Base-by-base conservation (phyloP, 306 rosid genomes). In the Medicago arabica region DNA sequence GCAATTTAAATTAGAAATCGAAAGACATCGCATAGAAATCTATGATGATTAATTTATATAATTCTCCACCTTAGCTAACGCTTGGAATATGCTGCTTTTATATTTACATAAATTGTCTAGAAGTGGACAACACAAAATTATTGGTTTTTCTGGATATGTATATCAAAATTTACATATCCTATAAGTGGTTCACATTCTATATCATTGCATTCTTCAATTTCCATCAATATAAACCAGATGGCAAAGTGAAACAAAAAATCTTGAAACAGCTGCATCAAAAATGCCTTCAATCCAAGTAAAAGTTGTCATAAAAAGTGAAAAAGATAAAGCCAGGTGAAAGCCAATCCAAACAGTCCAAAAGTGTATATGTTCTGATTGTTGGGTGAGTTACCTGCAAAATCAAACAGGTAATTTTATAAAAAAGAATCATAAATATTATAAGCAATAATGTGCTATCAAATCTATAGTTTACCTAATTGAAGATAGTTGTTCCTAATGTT, bases 401-500 rank as follows among this genome's bases (percentile, higher is more conserved):
- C 49, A 44, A 38, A 81, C 18, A 49, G 16, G n/a, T 36, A 21
- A 16, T 9, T 13, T 60, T 54, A 13, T 69, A 39, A 49, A 40
- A 10, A 46, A 1, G 47, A 36, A 16, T 58, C 75, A 58, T 8
- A 58, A 59, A 49, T 75, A n/a, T 54, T 49, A 49, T 14, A 16
- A 34, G 23, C 67, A 62, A 51, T 59, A 36, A 25, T 25, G 53
- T 60, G 31, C 59, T 43, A 18, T 39, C 62, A 75, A 66, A 76
- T 71, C 51, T 70, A 66, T 19, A 23, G 15, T 55, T 28, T 84
- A 88, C 97, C 92, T 25, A 89, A 74, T 80, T 84, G 92, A 76
- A 93, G 97, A 87, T 78, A 88, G 39, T 81, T 81, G 83, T 88
- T 88, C 82, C 82, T 88, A 76, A 89, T 87, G 83, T 82, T 94